Evolutionary conservation across 2,329 filamentous ascomycete species (phyloP).

Genomic region (Claviceps sorghi): DNA sequence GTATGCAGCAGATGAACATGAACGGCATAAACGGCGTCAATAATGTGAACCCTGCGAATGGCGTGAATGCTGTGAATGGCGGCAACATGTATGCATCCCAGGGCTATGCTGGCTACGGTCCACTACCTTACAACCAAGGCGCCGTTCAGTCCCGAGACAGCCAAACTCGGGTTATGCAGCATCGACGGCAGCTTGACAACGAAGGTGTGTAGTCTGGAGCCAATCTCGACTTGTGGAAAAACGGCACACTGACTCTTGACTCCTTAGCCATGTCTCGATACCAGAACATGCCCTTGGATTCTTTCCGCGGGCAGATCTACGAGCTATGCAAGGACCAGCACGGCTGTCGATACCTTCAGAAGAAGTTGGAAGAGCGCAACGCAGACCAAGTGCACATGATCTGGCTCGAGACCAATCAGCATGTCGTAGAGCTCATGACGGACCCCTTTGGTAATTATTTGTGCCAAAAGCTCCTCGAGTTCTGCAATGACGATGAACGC

Average conservation of each 20-base stretch:
- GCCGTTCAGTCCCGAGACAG: slow-evolving; percentile 51
- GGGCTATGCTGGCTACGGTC: slow-evolving; percentile 42
- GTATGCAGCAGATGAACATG: slow-evolving; percentile 53
- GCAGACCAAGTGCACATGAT: slow-evolving; percentile 80
- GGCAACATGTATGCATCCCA: slow-evolving; percentile 37
- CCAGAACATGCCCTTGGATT: slow-evolving; percentile 68
- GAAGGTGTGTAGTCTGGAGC: slow-evolving; percentile 37
- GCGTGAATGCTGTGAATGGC: slow-evolving; percentile 16
- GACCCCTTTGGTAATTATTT: slow-evolving; percentile 99
- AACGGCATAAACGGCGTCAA: slow-evolving; percentile 27
- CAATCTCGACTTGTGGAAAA: not conserved
- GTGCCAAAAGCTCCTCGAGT: slow-evolving; percentile 95
- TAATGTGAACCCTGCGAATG: slow-evolving; percentile 19
- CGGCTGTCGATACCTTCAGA: slow-evolving; percentile 90
- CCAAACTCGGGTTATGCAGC: slow-evolving; percentile 61
- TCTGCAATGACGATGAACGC: slow-evolving; percentile 86
- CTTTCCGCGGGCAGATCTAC: slow-evolving; percentile 72
- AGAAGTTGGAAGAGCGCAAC: slow-evolving; percentile 85
- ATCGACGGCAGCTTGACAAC: slow-evolving; percentile 58
- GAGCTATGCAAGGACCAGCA: slow-evolving; percentile 94
- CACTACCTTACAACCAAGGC: slow-evolving; percentile 32
- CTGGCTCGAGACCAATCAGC: slow-evolving; percentile 81
- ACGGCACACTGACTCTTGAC: slow-evolving; percentile 15
- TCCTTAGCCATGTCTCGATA: slow-evolving; percentile 57
- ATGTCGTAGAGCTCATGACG: slow-evolving; percentile 96